A percentile compares a stretch with the other conserved stretches of the same genome.
These are phyloP conservation scores for Erigeron canadensis DNA, from an alignment of 129 eudicot genomes.

Conservation along the genomic window DNA sequence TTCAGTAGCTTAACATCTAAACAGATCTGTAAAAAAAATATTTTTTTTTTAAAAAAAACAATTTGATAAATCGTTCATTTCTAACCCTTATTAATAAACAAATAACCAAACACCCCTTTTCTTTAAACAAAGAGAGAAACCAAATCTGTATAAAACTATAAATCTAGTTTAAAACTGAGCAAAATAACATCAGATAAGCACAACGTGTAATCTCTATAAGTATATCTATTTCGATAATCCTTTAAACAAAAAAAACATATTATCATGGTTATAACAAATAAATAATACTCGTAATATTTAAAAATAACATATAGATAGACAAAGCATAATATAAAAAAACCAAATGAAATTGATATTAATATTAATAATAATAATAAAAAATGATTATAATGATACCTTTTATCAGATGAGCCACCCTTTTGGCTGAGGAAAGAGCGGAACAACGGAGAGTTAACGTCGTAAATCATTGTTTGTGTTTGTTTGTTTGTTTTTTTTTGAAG, in stretches of 20 bases:
- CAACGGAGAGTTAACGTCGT: slow-evolving; percentile 94
- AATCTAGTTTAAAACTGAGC: too few relatives aligned
- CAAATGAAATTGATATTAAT: too few relatives aligned
- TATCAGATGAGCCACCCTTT: slow-evolving; percentile 87
- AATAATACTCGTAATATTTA: not conserved
- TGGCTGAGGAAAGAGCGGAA: slow-evolving; percentile 97
- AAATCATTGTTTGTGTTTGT: slow-evolving; percentile 46
- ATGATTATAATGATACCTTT: slow-evolving; percentile 47
- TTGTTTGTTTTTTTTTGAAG: too few relatives aligned
- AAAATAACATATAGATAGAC: not conserved
- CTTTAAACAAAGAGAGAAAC: too few relatives aligned
- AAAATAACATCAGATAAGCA: too few relatives aligned
- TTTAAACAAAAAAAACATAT: not conserved
- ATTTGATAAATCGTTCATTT: not conserved
- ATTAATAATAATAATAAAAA: too few relatives aligned
- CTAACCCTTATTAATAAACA: too few relatives aligned
- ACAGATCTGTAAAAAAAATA: not conserved
- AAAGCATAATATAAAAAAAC: not conserved
- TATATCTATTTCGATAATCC: too few relatives aligned
- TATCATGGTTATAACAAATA: too few relatives aligned
- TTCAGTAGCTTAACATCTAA: not conserved
- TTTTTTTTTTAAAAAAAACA: not conserved
- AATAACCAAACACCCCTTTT: too few relatives aligned
- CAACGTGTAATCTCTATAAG: too few relatives aligned
- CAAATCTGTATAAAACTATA: too few relatives aligned